Base-by-base conservation (phyloP, 257 asterid species). In the Jacaranda mimosifolia region DNA sequence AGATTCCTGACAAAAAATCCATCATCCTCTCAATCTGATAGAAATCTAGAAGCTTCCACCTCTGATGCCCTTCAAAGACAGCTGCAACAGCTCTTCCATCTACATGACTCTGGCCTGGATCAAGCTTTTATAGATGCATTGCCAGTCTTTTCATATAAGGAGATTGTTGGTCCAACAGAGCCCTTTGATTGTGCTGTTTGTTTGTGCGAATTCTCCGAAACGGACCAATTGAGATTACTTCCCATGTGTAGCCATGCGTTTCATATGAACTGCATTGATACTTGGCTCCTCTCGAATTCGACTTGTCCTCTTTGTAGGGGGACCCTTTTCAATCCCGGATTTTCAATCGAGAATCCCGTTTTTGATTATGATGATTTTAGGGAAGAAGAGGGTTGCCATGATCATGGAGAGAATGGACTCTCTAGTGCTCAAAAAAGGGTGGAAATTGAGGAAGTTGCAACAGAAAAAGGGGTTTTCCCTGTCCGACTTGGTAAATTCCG, bases 401-500 rank as follows among this genome's bases (percentile, higher is more conserved):
- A 42, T 9, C 40, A 77, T 63, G 77, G 72, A 17, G 87, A 75
- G 21, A 77, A 76, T 15, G 76, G 53, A 38, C 36, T 43, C 39
- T 70, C 85, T 13, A 35, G 43, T 15, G 12, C 45, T 42, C 83
- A 67, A 15, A 85, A 81, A 72, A 76, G 77, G 48, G 75, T 63
- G 32, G 84, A 80, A 49, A 80, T 80, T 32, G 84, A 83, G 77
- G 89, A 80, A 39, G 63, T 26, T 49, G 65, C 38, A 9, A 71
- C 65, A 7, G 80, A 75, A 17, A 78, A 72, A 68, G 85, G 82
- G 3, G 68, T 70, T 49, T 81, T 87, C 45, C 80, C 88, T 0
- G 86, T 87, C 4, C 79, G 91, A 80, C 94, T 91, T 9, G 96
- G 97, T 7, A 91, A 91, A 71, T 90, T 90, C 70, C 74, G 80